Evolutionary conservation across 2,329 filamentous ascomycete species (phyloP), one percentile per base, ranked within the genome.

Genomic region (Fusarium virguliforme): DNA sequence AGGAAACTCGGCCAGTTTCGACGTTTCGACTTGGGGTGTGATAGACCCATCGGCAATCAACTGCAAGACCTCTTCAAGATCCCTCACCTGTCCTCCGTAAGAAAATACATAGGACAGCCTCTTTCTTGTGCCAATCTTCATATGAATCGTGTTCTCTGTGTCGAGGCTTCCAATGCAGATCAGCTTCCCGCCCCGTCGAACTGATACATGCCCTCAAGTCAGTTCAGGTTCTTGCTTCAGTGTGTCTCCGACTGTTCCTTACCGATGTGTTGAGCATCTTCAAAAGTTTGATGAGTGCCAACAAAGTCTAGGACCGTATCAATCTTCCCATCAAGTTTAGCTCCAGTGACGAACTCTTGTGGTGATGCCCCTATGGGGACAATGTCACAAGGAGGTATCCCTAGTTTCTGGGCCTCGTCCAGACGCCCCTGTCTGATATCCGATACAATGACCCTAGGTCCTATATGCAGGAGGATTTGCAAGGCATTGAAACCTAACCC

Each of bases 51-150:
- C 34, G 1, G 70, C 60, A 8, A 74, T 62, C 18, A 74, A 58
- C 3, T 60, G n/a, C 15, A 74, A 65, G 3, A 81, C 80, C 41
- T 80, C 75, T 35, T 75, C 68, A n/a, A 85, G 67, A 59, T 84
- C 82, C 10, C 65, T 61, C 1, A 82, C 73, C 60, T 82, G 83
- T 0, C 83, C 83, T 4, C 81, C 82, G 43, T 85, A 85, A 8
- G 80, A 81, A 30, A 84, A 84, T 4, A 83, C 81, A 34, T 79
- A 82, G 12, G 75, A 80, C 3, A 84, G 68, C 32, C 83, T 70
- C 70, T 84, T 84, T 18, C 83, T 73, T 7, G 82, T 83, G 0
- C 82, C 81, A 9, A 80, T 81, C 62, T 84, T 83, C 82, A 84
- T 84, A 40, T 83, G 76, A 9, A 84, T 62, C 1, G 79, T 80